A percentile compares a stretch with the other conserved stretches of the same genome.
phyloP scores from a whole-genome alignment of 305 asterid species.

The Solanum hybrid region DNA sequence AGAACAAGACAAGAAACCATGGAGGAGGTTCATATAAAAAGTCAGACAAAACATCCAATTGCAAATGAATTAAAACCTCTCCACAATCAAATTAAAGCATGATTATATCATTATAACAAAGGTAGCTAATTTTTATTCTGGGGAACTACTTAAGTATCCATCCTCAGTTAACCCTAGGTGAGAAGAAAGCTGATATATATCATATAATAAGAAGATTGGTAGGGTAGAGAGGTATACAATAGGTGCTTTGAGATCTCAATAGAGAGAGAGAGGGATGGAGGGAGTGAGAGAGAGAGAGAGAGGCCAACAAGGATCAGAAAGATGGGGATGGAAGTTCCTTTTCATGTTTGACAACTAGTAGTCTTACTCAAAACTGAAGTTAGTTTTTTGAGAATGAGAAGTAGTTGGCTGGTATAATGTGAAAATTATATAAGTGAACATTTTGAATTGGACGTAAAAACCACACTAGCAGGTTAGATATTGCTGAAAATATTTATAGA shows the following conservation, averaged over 20 bases:
- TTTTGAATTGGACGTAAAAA: not conserved
- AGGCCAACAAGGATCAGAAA: not conserved
- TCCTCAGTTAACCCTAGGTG: not conserved
- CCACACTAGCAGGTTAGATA: not conserved
- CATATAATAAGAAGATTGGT: not conserved
- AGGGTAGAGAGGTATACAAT: not conserved
- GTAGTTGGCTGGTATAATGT: not conserved
- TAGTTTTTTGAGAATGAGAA: not conserved
- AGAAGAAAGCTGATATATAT: not conserved
- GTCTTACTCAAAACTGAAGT: not conserved
- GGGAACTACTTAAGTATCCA: not conserved
- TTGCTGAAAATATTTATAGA: not conserved
- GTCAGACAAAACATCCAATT: not conserved
- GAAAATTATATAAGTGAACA: not conserved
- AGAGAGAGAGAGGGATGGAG: not conserved
- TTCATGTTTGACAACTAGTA: not conserved
- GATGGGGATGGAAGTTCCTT: not conserved
- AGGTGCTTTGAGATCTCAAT: not conserved
- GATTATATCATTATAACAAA: not conserved
- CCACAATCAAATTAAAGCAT: not conserved
- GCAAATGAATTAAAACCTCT: not conserved
- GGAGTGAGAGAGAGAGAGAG: not conserved
- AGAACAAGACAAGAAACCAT: not conserved
- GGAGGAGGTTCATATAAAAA: not conserved
- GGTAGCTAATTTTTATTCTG: not conserved